These are phyloP conservation scores for Taxillus chinensis DNA, from an alignment of 164 flowering plant genomes.

Conservation along the genomic window DNA sequence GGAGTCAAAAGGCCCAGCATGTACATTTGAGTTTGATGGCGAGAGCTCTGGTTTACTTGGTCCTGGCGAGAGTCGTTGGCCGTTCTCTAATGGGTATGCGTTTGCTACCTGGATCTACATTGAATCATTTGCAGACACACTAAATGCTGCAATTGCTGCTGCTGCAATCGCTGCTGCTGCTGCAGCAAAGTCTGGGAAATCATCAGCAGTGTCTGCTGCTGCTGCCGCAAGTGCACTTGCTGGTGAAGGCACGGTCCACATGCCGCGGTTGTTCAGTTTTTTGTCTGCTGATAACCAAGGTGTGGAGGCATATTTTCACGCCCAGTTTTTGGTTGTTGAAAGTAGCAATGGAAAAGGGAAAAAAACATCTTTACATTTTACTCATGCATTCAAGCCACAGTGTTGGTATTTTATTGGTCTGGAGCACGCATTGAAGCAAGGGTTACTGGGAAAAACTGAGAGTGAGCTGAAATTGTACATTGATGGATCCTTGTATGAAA, in stretches of 20 bases:
- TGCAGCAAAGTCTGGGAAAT: slow-evolving; percentile 96
- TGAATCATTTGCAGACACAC: slow-evolving; percentile 98
- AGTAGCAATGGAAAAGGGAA: slow-evolving; percentile 92
- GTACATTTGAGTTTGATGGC: slow-evolving; percentile 97
- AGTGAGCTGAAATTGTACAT: slow-evolving; percentile 87
- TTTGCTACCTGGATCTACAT: slow-evolving; percentile 98
- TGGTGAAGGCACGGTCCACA: slow-evolving; percentile 98
- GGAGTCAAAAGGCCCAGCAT: slow-evolving; percentile 83
- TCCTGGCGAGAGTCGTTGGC: slow-evolving; percentile 99
- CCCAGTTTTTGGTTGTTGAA: slow-evolving; percentile 97
- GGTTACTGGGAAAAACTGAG: slow-evolving; percentile 83
- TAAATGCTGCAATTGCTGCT: slow-evolving; percentile 93
- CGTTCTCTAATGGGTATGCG: slow-evolving; percentile 88
- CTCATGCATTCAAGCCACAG: slow-evolving; percentile 95
- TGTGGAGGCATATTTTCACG: slow-evolving; percentile 97
- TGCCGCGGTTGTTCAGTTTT: slow-evolving; percentile 96
- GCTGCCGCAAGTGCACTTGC: slow-evolving; percentile 99
- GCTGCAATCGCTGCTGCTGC: slow-evolving; percentile 99
- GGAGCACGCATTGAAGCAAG: slow-evolving; percentile 82
- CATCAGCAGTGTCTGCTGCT: slow-evolving; percentile 98
- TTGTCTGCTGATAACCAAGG: slow-evolving; percentile 97
- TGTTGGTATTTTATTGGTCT: slow-evolving; percentile 97
- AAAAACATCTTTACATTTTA: slow-evolving; percentile 91
- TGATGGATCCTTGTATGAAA: slow-evolving; percentile 86
- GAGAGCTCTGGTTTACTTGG: slow-evolving; percentile 99